Conservation (phyloP, 192 early-diverging fungal genomes). For the Umbelopsis vinacea region DNA sequence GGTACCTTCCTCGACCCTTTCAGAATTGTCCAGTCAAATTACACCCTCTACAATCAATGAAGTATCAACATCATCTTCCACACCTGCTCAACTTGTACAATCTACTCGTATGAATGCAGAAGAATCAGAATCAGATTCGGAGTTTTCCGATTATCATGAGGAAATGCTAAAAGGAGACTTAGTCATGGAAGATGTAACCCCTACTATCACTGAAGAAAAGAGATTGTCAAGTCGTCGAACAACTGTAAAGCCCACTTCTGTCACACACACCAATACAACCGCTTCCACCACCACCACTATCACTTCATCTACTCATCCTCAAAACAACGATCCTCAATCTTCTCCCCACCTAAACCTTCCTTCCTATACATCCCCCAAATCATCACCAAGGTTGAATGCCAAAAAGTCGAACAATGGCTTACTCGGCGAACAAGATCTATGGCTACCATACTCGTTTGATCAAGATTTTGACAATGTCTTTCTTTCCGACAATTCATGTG, state of each 20-base stretch:
- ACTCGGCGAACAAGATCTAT: constrained; percentile 28
- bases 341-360: not conserved
- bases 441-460: constrained; percentile 44
- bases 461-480: constrained; percentile 44
- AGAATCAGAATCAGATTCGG: constrained; percentile 44
- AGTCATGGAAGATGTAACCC: constrained; percentile 14
- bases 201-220: not conserved
- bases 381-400: not conserved
- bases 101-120: constrained; percentile 28
- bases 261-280: not conserved
- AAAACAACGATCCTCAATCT: not conserved
- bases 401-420: constrained; percentile 6
- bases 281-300: not conserved
- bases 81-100: too few species aligned
- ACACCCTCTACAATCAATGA: too few species aligned
- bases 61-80: too few species aligned
- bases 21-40: not conserved
- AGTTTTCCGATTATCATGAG: constrained; percentile 60
- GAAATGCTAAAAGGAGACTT: constrained; percentile 63
- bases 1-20: constrained; percentile 3
- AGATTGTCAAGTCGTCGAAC: not conserved
- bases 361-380: not conserved
- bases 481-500: constrained; percentile 21
- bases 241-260: not conserved
- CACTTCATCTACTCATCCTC: not conserved